These are phyloP conservation scores for Ceratocystiopsis sp. DNA, from an alignment of 2,329 filamentous ascomycete species.

Conservation along the genomic window DNA sequence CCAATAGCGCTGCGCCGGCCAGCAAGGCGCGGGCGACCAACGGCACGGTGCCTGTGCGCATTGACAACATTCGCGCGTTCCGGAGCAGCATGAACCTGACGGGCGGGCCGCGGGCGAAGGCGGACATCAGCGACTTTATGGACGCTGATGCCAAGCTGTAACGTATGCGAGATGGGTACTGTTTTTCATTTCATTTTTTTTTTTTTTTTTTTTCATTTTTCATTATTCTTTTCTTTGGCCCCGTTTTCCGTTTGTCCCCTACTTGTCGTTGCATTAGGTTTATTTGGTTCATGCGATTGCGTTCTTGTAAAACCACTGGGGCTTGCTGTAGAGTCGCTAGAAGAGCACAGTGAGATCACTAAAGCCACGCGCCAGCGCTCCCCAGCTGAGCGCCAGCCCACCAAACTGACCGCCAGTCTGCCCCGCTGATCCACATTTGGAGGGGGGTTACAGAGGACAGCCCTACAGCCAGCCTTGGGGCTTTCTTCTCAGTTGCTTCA, in stretches of 20 bases:
- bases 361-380: too few relatives aligned
- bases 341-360: too few relatives aligned
- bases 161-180: neutral
- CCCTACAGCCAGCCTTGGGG: too few relatives aligned
- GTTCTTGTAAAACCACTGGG: too few relatives aligned
- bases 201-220: neutral
- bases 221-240: constrained; percentile 1
- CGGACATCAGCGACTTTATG: constrained; percentile 69
- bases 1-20: constrained; percentile 16
- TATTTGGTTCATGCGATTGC: too few relatives aligned
- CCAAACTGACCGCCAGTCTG: too few relatives aligned
- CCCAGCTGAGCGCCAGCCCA: too few relatives aligned
- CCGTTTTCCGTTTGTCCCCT: neutral
- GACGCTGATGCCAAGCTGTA: constrained; percentile 70
- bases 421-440: too few relatives aligned
- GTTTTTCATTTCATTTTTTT: neutral
- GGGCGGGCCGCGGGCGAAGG: constrained; percentile 53
- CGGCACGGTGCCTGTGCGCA: constrained; percentile 39
- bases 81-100: constrained; percentile 61
- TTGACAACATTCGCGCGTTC: constrained; percentile 65
- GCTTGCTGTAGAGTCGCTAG: too few relatives aligned
- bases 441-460: too few relatives aligned
- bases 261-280: neutral
- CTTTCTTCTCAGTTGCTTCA: too few relatives aligned
- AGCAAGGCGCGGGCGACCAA: constrained; percentile 23